Percentiles rank a stretch among this genome's conserved stretches.
Conservation (phyloP, 768 basidiomycete species). For the Serendipita vermifera region DNA sequence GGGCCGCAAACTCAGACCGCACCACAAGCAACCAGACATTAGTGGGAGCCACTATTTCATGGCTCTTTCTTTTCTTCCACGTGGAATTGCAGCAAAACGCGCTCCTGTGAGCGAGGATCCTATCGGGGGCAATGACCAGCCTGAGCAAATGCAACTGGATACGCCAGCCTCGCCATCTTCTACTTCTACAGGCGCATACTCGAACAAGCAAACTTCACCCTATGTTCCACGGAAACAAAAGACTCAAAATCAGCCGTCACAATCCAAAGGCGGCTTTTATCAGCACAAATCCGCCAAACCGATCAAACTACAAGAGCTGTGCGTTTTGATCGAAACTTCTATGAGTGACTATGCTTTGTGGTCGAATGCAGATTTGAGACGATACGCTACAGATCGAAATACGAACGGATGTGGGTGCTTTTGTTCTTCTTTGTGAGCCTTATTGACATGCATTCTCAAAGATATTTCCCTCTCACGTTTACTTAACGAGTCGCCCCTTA, state of each 20-base stretch:
- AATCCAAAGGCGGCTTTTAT: too few species aligned
- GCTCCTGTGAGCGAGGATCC: background rate
- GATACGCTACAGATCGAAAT: constrained; percentile 34
- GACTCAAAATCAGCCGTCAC: too few species aligned
- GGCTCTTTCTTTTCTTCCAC: background rate
- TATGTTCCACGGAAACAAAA: too few species aligned
- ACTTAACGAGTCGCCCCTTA: constrained; percentile 28
- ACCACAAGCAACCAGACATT: too few species aligned
- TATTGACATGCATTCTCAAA: constrained; percentile 23
- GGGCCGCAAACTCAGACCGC: too few species aligned
- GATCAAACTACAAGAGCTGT: constrained; percentile 30
- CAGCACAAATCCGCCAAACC: background rate
- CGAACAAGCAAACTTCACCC: too few species aligned
- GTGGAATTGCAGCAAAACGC: background rate
- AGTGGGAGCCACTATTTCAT: too few species aligned
- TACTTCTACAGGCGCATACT: too few species aligned
- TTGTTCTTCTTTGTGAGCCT: constrained; percentile 4
- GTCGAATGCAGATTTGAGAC: constrained; percentile 40
- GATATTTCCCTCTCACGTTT: constrained; percentile 50
- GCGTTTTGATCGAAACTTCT: constrained; percentile 39
- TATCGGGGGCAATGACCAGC: background rate
- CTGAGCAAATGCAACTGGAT: background rate
- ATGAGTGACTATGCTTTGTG: constrained; percentile 63
- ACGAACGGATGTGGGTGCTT: constrained; percentile 38
- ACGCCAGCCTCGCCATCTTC: background rate